Conservation (phyloP, 2,329 filamentous ascomycete species). For the Penicillium rolfsii region DNA sequence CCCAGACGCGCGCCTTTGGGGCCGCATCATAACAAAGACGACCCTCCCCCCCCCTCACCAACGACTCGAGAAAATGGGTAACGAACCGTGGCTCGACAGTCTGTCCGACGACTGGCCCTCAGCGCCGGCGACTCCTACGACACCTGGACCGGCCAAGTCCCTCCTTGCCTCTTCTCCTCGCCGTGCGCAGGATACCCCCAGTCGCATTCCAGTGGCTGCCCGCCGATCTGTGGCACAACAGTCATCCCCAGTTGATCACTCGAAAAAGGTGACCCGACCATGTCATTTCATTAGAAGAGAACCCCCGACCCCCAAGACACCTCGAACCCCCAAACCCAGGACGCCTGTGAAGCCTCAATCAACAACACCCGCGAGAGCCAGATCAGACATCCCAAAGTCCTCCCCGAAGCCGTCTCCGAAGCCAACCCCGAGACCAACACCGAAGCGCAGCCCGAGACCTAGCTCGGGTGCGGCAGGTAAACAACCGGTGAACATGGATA, state of each 20-base stretch:
- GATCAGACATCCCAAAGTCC: slow-evolving; percentile 24
- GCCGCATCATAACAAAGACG: slow-evolving; percentile 24
- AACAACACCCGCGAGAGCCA: slow-evolving; percentile 31
- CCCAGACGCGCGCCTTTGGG: slow-evolving; percentile 19
- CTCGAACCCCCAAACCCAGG: slow-evolving; percentile 37
- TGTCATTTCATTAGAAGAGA: slow-evolving; percentile 40
- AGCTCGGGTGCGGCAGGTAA: slow-evolving; percentile 33
- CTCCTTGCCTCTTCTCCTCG: slow-evolving; percentile 31
- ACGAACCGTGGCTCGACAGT: slow-evolving; percentile 49
- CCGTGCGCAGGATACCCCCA: slow-evolving; percentile 38
- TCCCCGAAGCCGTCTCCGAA: slow-evolving; percentile 25
- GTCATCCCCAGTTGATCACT: slow-evolving; percentile 31
- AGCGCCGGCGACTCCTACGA: slow-evolving; percentile 42
- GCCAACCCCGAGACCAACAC: slow-evolving; percentile 30
- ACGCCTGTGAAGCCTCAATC: slow-evolving; percentile 35
- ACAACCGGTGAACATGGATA: slow-evolving; percentile 33
- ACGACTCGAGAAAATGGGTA: slow-evolving; percentile 33
- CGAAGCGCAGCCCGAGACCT: slow-evolving; percentile 35
- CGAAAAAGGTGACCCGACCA: slow-evolving; percentile 40
- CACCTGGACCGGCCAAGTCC: slow-evolving; percentile 30
- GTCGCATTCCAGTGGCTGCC: slow-evolving; percentile 44
- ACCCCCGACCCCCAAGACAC: slow-evolving; percentile 40
- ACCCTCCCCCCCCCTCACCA: background rate
- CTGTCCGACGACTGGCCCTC: slow-evolving; percentile 51
- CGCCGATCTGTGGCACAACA: slow-evolving; percentile 40